Conservation (phyloP, 768 basidiomycete species). For the Tylopilus rubrobrunneus region DNA sequence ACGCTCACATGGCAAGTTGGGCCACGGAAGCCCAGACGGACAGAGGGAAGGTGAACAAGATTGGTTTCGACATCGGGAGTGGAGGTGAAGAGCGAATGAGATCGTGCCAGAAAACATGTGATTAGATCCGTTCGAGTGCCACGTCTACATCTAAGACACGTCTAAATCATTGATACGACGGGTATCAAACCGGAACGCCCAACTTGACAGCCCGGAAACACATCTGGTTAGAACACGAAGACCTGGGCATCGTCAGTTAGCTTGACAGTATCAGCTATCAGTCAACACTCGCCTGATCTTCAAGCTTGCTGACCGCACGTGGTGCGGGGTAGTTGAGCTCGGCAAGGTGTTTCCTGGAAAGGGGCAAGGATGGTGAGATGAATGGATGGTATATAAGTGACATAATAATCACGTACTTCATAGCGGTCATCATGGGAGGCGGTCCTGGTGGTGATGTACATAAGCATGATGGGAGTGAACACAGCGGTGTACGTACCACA, state of each 20-base stretch:
- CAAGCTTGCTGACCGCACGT: conserved; percentile 87
- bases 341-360: conserved; percentile 75
- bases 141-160: conserved; percentile 3
- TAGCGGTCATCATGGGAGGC: conserved; percentile 73
- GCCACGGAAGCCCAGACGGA: conserved; percentile 42
- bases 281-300: conserved; percentile 60
- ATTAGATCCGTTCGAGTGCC: not conserved
- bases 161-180: conserved; percentile 4
- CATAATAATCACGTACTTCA: conserved; percentile 55
- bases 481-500: conserved; percentile 60
- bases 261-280: too few species aligned
- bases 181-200: conserved; percentile 1
- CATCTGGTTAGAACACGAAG: conserved; percentile 35
- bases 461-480: not conserved
- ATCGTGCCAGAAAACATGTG: not conserved
- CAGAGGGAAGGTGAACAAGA: conserved; percentile 34
- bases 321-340: conserved; percentile 87
- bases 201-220: not conserved
- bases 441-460: conserved; percentile 41
- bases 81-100: not conserved
- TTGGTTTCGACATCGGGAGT: conserved; percentile 16
- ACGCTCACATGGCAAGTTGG: conserved; percentile 40
- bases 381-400: not conserved
- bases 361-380: conserved; percentile 2
- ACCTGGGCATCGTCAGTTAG: conserved; percentile 30